Conservation (phyloP, 2,329 filamentous ascomycete genomes). For the Curvularia spicifera region DNA sequence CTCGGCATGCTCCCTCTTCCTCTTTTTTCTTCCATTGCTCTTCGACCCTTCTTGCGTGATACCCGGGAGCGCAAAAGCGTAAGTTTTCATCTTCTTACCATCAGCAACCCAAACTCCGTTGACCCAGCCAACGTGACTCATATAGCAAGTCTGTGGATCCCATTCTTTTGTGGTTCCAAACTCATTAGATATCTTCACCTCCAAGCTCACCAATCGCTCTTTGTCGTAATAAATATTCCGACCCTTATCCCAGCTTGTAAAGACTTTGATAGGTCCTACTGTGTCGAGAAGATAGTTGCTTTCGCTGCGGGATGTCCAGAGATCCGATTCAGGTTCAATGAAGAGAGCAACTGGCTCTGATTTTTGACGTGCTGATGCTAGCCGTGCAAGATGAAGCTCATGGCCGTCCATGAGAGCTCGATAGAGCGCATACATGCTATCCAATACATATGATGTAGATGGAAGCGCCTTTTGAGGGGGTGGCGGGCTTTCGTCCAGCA, state of each 20-base stretch:
- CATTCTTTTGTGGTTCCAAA: background rate
- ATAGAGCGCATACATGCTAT: slow-evolving; percentile 18
- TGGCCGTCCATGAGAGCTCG: slow-evolving; percentile 12
- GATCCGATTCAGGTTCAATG: slow-evolving; percentile 9
- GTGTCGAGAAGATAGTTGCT: background rate
- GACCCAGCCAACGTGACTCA: slow-evolving; percentile 22
- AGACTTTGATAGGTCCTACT: slow-evolving; percentile 4
- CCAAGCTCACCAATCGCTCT: slow-evolving; percentile 22
- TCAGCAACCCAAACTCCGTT: slow-evolving; percentile 23
- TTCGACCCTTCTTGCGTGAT: background rate
- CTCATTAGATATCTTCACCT: slow-evolving; percentile 6
- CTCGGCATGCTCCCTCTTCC: background rate
- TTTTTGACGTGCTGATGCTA: slow-evolving; percentile 7
- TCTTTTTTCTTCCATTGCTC: background rate
- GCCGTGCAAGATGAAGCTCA: slow-evolving; percentile 15
- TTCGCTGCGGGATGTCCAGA: background rate
- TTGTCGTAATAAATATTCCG: slow-evolving; percentile 5
- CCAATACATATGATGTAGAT: slow-evolving; percentile 13
- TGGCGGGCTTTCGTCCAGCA: slow-evolving; percentile 2
- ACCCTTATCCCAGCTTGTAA: slow-evolving; percentile 26
- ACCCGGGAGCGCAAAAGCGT: slow-evolving; percentile 13
- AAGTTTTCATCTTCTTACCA: slow-evolving; percentile 12
- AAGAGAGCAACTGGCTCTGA: slow-evolving; percentile 18
- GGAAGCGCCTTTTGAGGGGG: background rate
- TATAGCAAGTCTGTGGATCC: background rate